A percentile compares a stretch with the other conserved stretches of the same genome.
These are phyloP conservation scores for Tulasnella sp. DNA, from an alignment of 768 basidiomycete species.

Conservation along the genomic window DNA sequence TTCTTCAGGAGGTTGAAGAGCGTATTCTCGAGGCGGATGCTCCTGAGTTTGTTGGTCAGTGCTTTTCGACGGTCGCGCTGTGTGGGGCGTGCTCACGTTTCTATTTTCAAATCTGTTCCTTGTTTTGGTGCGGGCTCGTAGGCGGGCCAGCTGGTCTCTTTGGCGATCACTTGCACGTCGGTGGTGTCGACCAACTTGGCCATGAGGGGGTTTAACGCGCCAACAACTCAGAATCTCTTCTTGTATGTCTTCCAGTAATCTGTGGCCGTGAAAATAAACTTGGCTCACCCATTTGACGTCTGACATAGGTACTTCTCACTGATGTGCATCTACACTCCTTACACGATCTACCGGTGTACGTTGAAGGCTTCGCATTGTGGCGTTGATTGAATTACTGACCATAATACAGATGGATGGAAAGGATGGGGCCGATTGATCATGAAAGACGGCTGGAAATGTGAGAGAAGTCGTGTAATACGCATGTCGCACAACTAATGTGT, in stretches of 20 bases:
- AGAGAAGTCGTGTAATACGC: constrained; percentile 20
- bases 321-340: constrained; percentile 69
- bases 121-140: not conserved
- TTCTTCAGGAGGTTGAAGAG: constrained; percentile 54
- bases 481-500: no score
- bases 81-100: not conserved
- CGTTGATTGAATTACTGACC: not conserved
- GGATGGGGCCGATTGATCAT: constrained; percentile 70
- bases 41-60: constrained; percentile 45
- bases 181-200: constrained; percentile 75
- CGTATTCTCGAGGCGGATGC: constrained; percentile 67
- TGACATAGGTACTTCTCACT: constrained; percentile 61
- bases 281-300: no score
- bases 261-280: no score
- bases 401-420: constrained; percentile 56
- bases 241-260: constrained; percentile 50
- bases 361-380: not conserved
- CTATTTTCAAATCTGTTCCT: not conserved
- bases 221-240: constrained; percentile 78
- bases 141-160: constrained; percentile 71
- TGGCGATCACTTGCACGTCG: constrained; percentile 85
- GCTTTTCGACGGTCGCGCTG: no score
- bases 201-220: constrained; percentile 54
- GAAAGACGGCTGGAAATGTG: constrained; percentile 83
- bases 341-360: constrained; percentile 81